These are phyloP conservation scores for Pseudozyma tsukubaensis DNA, from an alignment of 1,284 basidiomycete genomes.

Conservation along the genomic window DNA sequence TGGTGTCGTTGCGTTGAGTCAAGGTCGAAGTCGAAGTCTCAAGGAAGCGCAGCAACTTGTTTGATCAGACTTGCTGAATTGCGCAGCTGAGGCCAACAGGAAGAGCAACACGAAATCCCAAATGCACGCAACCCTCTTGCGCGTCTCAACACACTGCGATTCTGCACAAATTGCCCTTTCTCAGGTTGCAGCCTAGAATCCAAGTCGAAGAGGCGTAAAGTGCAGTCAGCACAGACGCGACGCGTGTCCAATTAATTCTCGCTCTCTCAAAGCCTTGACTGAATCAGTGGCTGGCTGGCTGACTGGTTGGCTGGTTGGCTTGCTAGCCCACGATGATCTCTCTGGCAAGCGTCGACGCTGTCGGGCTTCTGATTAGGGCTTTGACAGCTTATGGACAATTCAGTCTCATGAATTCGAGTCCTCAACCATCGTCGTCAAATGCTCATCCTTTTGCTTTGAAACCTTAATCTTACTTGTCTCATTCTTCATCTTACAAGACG, in stretches of 20 bases:
- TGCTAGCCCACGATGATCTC: no score
- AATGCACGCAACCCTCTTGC: not conserved
- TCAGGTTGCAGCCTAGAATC: not conserved
- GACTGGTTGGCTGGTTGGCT: no score
- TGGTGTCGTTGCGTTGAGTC: not conserved
- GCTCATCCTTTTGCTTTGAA: no score
- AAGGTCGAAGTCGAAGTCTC: slow-evolving; percentile 3
- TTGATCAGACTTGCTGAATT: not conserved
- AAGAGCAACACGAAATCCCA: slow-evolving; percentile 20
- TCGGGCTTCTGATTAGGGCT: no score
- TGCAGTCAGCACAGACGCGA: slow-evolving; percentile 6
- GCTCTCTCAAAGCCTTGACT: not conserved
- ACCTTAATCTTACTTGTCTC: no score
- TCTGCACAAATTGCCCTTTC: slow-evolving; percentile 1
- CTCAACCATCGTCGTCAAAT: no score
- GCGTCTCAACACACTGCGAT: not conserved
- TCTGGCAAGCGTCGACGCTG: no score
- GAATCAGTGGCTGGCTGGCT: no score
- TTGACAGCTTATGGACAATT: no score
- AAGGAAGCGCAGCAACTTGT: slow-evolving; percentile 14
- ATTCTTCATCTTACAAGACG: no score
- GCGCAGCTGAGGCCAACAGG: not conserved
- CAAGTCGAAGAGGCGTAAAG: slow-evolving; percentile 1
- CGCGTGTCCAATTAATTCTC: not conserved
- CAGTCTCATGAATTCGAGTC: no score